These are phyloP conservation scores for Penicillium sp. DNA, from an alignment of 2,329 filamentous ascomycete genomes.

Conservation along the genomic window DNA sequence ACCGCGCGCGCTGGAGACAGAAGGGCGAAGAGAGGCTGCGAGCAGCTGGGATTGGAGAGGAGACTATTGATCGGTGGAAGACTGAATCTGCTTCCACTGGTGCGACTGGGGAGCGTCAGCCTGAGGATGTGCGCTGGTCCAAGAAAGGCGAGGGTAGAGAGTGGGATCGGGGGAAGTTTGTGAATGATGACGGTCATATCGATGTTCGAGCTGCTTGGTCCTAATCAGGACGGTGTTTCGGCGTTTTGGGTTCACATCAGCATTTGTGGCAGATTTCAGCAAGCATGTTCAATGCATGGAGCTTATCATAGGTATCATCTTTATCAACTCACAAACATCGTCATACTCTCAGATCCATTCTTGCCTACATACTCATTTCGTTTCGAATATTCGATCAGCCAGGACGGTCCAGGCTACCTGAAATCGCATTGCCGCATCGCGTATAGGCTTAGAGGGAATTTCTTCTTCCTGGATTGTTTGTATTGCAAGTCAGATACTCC, in stretches of 20 bases:
- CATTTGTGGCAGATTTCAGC: neutral
- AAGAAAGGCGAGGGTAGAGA: slow-evolving; percentile 65
- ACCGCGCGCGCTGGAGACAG: slow-evolving; percentile 75
- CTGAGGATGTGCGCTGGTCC: slow-evolving; percentile 72
- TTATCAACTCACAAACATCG: too few species aligned
- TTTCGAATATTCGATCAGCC: too few species aligned
- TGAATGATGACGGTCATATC: slow-evolving; percentile 57
- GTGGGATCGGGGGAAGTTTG: slow-evolving; percentile 56
- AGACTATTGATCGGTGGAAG: slow-evolving; percentile 72
- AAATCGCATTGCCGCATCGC: too few species aligned
- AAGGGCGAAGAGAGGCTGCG: slow-evolving; percentile 74
- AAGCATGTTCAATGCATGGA: neutral
- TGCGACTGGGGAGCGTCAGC: slow-evolving; percentile 53
- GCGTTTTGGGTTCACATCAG: neutral
- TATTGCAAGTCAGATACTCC: too few species aligned
- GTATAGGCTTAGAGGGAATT: too few species aligned
- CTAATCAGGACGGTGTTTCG: neutral
- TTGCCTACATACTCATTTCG: too few species aligned
- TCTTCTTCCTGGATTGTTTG: too few species aligned
- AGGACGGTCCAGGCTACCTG: too few species aligned
- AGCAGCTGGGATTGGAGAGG: slow-evolving; percentile 75
- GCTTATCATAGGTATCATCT: too few species aligned
- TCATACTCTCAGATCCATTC: too few species aligned
- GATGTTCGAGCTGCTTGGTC: slow-evolving; percentile 53
- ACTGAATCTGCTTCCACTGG: slow-evolving; percentile 59